Base-by-base conservation (phyloP, 257 asterid genomes). In the Nicotiana benthamiana region DNA sequence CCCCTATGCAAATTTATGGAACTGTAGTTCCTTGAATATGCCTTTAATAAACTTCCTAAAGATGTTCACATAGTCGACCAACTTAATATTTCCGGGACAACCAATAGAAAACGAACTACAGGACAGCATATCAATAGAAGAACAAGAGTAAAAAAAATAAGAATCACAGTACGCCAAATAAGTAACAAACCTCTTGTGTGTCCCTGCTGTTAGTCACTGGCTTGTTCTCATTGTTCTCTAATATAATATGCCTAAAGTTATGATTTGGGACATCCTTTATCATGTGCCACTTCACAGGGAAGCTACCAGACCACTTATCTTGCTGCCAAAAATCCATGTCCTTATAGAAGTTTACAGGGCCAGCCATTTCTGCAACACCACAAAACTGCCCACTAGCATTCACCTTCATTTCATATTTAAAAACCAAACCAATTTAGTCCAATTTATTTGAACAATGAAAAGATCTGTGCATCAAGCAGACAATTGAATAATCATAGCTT, bases 241-340 rank as follows among this genome's bases (percentile, higher is more conserved):
- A 88, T 81, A 88, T 86, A 84, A 95, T 90, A 89, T 92, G 97
- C 91, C 98, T 86, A 79, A 95, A 92, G 82, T 83, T 88, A 82
- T 91, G 89, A 82, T 95, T 95, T 32, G 98, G 97, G 72, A 95
- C 88, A 82, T 95, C 98, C 89, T 95, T 95, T 78, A 95, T 84
- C 12, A 93, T 79, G 81, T 88, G 98, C 98, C 98, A 95, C 84
- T 95, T 92, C 77, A 93, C 97, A 46, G 95, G 94, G 83, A 95
- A 93, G 88, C 98, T 88, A 75, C 97, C 98, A 82, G 90, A 91
- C 98, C 98, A 95, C 81, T 91, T 95, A 81, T 95, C 98, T 88
- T 95, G 97, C 91, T 95, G 98, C 98, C 98, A 95, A 88, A 95
- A 95, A 83, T 95, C 97, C 98, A 95, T 92, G 82, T 93, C 95